These are phyloP conservation scores for Penstemon newberryi DNA, from an alignment of 257 asterid genomes.

Conservation along the genomic window DNA sequence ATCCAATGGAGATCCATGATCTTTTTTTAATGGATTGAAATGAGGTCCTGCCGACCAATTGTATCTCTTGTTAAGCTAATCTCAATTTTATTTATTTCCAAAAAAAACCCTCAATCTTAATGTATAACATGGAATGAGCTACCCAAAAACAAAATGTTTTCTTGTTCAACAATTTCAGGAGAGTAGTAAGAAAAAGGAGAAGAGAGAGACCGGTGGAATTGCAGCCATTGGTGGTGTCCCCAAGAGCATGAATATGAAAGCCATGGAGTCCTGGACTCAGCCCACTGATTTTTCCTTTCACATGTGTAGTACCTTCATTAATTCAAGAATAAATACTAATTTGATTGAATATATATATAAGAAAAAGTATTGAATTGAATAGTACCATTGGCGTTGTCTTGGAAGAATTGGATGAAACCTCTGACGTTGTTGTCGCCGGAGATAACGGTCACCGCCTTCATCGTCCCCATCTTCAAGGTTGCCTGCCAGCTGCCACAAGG, in stretches of 20 bases:
- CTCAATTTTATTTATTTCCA: background rate
- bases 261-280: constrained; percentile 84
- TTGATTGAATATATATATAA: background rate
- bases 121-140: background rate
- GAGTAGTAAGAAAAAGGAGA: background rate
- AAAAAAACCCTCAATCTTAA: background rate
- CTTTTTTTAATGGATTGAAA: constrained; percentile 74
- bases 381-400: constrained; percentile 44
- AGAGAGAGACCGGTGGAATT: constrained; percentile 69
- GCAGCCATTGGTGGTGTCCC: constrained; percentile 96
- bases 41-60: constrained; percentile 66
- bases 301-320: constrained; percentile 39
- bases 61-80: background rate
- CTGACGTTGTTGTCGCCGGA: constrained; percentile 59
- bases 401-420: constrained; percentile 72
- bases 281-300: constrained; percentile 68
- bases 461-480: constrained; percentile 37
- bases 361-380: background rate
- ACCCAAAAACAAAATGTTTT: no score
- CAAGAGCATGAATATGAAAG: constrained; percentile 90
- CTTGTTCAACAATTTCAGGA: background rate
- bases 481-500: no score
- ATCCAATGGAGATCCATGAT: constrained; percentile 85
- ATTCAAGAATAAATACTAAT: background rate
- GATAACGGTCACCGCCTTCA: constrained; percentile 83